Evolutionary conservation across 345 rosid species (phyloP).

Genomic region (Dovyalis caffra): DNA sequence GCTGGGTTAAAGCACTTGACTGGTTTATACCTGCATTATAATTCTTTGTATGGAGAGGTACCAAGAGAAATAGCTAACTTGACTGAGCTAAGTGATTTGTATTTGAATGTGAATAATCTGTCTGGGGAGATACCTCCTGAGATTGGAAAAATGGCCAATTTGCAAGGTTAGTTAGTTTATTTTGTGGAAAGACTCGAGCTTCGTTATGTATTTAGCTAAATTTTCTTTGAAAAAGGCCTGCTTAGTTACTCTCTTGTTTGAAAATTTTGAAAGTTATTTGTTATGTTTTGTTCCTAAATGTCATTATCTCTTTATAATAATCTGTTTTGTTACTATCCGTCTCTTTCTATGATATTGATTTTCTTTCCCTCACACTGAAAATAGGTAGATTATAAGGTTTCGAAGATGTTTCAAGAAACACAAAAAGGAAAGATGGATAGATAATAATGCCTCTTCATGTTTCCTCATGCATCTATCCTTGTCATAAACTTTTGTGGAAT

Average conservation of each 20-base stretch:
- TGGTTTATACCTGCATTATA: conserved; percentile 88
- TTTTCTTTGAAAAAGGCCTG: background rate
- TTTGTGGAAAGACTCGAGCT: background rate
- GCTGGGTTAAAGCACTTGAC: conserved; percentile 71
- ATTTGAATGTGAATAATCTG: conserved; percentile 80
- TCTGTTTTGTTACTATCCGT: background rate
- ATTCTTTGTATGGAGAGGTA: conserved; percentile 64
- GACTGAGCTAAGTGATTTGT: conserved; percentile 65
- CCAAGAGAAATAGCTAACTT: conserved; percentile 66
- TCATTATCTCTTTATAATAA: background rate
- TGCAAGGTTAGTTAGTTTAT: conserved; percentile 65
- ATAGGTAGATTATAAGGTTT: background rate
- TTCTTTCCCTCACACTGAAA: background rate
- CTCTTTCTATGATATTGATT: background rate
- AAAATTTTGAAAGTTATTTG: background rate
- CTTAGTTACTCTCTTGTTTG: background rate
- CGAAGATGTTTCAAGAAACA: background rate
- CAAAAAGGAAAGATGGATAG: background rate
- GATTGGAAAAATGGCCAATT: conserved; percentile 57
- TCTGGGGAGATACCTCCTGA: conserved; percentile 74
- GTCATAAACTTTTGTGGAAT: background rate
- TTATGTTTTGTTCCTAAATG: background rate
- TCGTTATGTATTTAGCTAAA: background rate
- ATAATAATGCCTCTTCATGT: background rate
- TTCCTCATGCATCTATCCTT: background rate